phyloP scores from a whole-genome alignment of 208 protist genomes.

The Crithidia bombi region DNA sequence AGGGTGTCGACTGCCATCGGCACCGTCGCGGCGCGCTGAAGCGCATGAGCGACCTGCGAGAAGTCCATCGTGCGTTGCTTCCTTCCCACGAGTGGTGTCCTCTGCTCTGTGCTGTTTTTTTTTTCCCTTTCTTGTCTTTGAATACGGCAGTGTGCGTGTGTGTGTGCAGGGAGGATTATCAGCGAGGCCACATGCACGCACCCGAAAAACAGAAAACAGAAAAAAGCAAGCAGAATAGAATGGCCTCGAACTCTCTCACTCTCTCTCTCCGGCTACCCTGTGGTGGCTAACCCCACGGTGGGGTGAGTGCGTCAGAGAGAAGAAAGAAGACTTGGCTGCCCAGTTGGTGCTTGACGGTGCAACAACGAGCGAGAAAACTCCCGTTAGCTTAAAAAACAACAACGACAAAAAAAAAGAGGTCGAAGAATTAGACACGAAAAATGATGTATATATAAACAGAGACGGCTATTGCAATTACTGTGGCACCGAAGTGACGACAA shows the following conservation, averaged over 20 bases:
- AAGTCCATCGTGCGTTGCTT: conserved; percentile 57
- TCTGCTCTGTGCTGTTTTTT: neutral
- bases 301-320: neutral
- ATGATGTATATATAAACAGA: conserved; percentile 2
- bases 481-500: too few species aligned
- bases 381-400: neutral
- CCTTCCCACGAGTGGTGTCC: too few species aligned
- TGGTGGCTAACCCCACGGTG: too few species aligned
- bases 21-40: conserved; percentile 47
- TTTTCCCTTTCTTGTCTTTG: neutral
- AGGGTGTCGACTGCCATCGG: conserved; percentile 57
- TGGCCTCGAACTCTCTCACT: too few species aligned
- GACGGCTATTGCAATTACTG: conserved; percentile 5
- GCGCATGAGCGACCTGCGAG: conserved; percentile 42
- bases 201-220: conserved; percentile 26
- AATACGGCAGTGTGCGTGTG: too few species aligned
- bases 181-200: too few species aligned
- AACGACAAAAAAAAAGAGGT: conserved; percentile 12
- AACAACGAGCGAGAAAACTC: conserved; percentile 8
- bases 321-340: neutral
- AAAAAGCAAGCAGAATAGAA: neutral
- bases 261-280: neutral
- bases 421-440: conserved; percentile 3
- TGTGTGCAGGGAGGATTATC: too few species aligned
- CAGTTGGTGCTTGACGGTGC: neutral